These are phyloP conservation scores for Chlamydomonas eustigma DNA, from an alignment of 139 green algal genomes.

Conservation along the genomic window DNA sequence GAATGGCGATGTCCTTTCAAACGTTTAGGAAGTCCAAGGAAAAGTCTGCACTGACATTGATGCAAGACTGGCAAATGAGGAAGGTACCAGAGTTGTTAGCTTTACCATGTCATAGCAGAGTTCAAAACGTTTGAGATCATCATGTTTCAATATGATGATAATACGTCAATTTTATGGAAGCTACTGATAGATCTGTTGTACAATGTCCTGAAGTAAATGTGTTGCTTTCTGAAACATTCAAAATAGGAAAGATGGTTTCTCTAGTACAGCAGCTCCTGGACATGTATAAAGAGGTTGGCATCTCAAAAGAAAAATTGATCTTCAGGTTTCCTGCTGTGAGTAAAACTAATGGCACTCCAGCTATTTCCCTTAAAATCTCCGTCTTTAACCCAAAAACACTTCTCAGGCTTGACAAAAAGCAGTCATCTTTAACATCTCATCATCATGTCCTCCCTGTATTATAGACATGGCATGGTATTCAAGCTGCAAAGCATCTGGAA, in stretches of 20 bases:
- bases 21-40: constrained; percentile 6
- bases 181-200: too few species aligned
- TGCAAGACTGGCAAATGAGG: not conserved
- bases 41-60: constrained; percentile 14
- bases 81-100: too few species aligned
- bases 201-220: too few species aligned
- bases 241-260: constrained; percentile 1
- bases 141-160: too few species aligned
- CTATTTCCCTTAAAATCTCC: not conserved
- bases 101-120: too few species aligned
- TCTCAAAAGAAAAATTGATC: not conserved
- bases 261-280: not conserved
- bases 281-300: not conserved
- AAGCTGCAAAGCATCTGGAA: constrained; percentile 17
- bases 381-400: too few species aligned
- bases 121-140: too few species aligned
- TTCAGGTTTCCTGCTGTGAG: constrained; percentile 7
- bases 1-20: not conserved
- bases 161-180: too few species aligned
- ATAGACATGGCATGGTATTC: constrained; percentile 16
- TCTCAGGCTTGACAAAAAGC: too few species aligned
- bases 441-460: too few species aligned
- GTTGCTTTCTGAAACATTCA: not conserved
- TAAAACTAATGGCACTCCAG: not conserved
- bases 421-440: too few species aligned